A percentile compares a stretch with the other conserved stretches of the same genome.
Conservation (phyloP, 495 filamentous ascomycete species). For the Penicillium robsamsonii region DNA sequence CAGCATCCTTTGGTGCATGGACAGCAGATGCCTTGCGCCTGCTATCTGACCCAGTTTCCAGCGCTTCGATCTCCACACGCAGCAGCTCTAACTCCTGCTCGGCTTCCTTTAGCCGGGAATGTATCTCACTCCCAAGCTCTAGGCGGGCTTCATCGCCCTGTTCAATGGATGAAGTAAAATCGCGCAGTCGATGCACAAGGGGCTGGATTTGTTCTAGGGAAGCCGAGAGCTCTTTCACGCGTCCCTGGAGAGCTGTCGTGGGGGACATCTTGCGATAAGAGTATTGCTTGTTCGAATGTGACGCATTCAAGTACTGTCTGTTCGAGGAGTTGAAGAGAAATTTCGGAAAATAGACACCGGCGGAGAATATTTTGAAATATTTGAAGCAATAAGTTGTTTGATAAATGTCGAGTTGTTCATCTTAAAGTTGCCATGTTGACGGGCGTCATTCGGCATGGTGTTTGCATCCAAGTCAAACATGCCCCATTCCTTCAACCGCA, state of each 20-base stretch:
- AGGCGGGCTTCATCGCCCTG: slow-evolving; percentile 62
- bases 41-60: slow-evolving; percentile 45
- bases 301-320: not conserved
- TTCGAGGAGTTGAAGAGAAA: not conserved
- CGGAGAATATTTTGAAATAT: not conserved
- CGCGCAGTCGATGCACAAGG: slow-evolving; percentile 72
- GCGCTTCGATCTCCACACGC: slow-evolving; percentile 71
- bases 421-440: slow-evolving; percentile 23
- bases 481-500: slow-evolving; percentile 16
- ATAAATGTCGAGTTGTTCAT: slow-evolving; percentile 1
- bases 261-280: slow-evolving; percentile 46
- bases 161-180: slow-evolving; percentile 60
- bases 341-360: not conserved
- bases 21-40: slow-evolving; percentile 31
- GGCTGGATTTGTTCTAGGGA: slow-evolving; percentile 64
- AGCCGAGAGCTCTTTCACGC: slow-evolving; percentile 66
- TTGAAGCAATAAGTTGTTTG: not conserved
- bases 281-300: slow-evolving; percentile 1
- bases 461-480: slow-evolving; percentile 45
- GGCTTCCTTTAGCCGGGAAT: slow-evolving; percentile 74
- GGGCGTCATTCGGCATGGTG: slow-evolving; percentile 20
- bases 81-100: slow-evolving; percentile 85
- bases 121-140: slow-evolving; percentile 83
- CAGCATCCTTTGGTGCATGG: slow-evolving; percentile 51
- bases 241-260: slow-evolving; percentile 59